Base-by-base conservation (phyloP, 2,329 filamentous ascomycete genomes). In the Colletotrichum aenigma region DNA sequence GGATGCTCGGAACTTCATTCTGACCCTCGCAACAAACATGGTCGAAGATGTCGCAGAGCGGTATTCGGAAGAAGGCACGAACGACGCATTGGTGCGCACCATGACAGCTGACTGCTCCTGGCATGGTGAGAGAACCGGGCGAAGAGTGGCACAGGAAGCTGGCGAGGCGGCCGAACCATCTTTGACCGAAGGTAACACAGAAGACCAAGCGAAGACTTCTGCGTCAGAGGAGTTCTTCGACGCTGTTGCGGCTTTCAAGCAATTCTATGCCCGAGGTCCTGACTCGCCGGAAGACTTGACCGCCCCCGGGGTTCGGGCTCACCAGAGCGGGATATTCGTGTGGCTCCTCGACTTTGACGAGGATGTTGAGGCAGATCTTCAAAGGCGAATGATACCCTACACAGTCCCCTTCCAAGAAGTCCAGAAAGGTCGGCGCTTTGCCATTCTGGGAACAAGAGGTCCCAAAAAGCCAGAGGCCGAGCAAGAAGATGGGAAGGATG, bases 341-440 rank as follows among this genome's bases (percentile, higher is more conserved):
- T 75, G 68, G 72, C 60, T 71, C 1, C 72, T 75, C 6, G 61
- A 75, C 10, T 75, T 75, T 8, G 61, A 71, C 3, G 67, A 55
- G 24, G 52, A 62, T 1, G 38, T 36, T 4, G 72, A 75, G 12
- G 72, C 61, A 3, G 68, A 66, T 16, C 30, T 75, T 2, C 72
- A 71, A 52, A 66, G 24, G 28, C 68, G 24, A 9, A 75, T 66
- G 67, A 32, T 75, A 1, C 61, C 71, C 3, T 71, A 55, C 28
- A 71, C 67, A 2, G 61, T 38, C 15, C 52, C 72, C 4, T 71
- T 75, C 24, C 72, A 75, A 55, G 72, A 75, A 28, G 61, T 69
- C 3, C 72, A 75, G 21, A 28, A 62, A 15, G 72, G 72, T 4
- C 72, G 72, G 4, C 62, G 72, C 6, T 75, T 71, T 43, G 61